phyloP scores from a whole-genome alignment of 495 filamentous ascomycete species.

The Glonium stellatum region DNA sequence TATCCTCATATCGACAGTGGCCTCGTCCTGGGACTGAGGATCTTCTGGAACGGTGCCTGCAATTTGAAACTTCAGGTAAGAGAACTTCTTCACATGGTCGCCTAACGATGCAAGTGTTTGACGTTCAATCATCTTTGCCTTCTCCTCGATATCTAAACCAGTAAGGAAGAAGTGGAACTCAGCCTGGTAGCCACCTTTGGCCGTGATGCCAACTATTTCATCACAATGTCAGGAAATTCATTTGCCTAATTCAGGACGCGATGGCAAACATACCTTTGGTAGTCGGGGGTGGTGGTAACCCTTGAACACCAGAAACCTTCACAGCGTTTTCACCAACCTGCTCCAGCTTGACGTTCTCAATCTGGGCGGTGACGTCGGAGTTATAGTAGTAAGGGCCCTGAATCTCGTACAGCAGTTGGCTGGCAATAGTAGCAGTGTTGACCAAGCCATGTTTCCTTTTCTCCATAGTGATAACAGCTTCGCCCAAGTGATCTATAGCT shows the following conservation, averaged over 20 bases:
- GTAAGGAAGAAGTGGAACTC: slow-evolving; percentile 18
- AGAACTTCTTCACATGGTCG: slow-evolving; percentile 17
- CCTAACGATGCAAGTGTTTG: slow-evolving; percentile 11
- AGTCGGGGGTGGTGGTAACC: slow-evolving; percentile 13
- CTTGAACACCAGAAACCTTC: slow-evolving; percentile 10
- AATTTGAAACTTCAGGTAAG: slow-evolving; percentile 11
- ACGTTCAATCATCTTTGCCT: slow-evolving; percentile 17
- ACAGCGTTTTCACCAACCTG: slow-evolving; percentile 15
- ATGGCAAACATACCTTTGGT: too few species aligned
- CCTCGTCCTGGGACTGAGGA: slow-evolving; percentile 16
- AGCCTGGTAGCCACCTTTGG: slow-evolving; percentile 19
- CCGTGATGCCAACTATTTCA: slow-evolving; percentile 23
- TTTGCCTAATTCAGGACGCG: too few species aligned
- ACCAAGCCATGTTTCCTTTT: too few species aligned
- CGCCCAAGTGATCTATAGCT: too few species aligned
- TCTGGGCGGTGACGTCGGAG: slow-evolving; percentile 17
- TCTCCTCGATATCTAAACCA: slow-evolving; percentile 21
- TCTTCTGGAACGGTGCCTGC: slow-evolving; percentile 11
- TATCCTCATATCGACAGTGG: slow-evolving; percentile 19
- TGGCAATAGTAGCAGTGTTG: too few species aligned
- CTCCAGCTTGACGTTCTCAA: slow-evolving; percentile 15
- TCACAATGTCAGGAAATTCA: too few species aligned
- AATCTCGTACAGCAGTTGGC: too few species aligned
- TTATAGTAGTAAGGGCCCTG: too few species aligned
- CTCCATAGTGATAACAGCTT: too few species aligned